These are phyloP conservation scores for Coemansia sp. DNA, from an alignment of 192 early-diverging fungal genomes.

Conservation along the genomic window DNA sequence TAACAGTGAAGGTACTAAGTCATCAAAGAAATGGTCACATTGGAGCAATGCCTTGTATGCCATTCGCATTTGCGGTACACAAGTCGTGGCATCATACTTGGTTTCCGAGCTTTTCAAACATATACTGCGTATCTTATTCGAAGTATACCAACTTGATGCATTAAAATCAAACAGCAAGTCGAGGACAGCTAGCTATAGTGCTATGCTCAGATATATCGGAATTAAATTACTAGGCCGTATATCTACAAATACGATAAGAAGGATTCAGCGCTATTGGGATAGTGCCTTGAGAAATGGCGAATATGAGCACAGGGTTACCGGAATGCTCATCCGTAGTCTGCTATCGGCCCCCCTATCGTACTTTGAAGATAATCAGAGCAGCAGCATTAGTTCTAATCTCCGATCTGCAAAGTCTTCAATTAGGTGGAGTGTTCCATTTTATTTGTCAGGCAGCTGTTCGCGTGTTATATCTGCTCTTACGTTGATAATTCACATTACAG, in stretches of 20 bases:
- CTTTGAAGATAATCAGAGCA: not conserved
- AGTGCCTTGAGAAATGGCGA: not conserved
- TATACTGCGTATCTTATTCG: too few relatives aligned
- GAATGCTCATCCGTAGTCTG: not conserved
- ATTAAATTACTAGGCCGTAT: not conserved
- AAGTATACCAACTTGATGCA: conserved; percentile 1
- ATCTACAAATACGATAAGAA: not conserved
- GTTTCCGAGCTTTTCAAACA: too few relatives aligned
- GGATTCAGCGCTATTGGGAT: not conserved
- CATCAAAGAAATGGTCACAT: too few relatives aligned
- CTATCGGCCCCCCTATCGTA: not conserved
- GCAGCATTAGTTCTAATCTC: not conserved
- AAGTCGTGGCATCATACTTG: too few relatives aligned
- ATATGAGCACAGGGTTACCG: not conserved
- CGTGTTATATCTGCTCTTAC: not conserved
- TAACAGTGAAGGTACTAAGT: too few relatives aligned
- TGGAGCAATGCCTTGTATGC: too few relatives aligned
- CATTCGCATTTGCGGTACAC: too few relatives aligned
- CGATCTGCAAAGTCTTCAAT: not conserved
- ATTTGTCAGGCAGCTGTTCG: not conserved
- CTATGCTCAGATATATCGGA: not conserved
- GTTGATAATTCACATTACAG: not conserved
- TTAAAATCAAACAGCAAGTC: not conserved
- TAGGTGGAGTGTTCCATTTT: not conserved
- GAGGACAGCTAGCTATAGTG: not conserved